These are phyloP conservation scores for Gilbertella persicaria DNA, from an alignment of 371 early-diverging fungal genomes.

Conservation along the genomic window DNA sequence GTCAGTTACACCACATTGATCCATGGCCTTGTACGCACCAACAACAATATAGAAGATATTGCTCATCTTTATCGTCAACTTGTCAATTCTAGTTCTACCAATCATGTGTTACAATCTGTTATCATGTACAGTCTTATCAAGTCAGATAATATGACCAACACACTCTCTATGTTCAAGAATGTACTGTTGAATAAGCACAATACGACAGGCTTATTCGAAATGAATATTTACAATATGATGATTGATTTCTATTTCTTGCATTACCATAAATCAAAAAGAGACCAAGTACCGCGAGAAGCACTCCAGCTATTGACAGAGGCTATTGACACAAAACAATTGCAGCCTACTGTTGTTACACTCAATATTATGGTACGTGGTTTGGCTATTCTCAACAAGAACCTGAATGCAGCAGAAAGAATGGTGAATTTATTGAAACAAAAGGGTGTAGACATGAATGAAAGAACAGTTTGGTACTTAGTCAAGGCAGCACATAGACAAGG, in stretches of 20 bases:
- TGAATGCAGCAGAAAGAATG: conserved; percentile 31
- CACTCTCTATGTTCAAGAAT: conserved; percentile 23
- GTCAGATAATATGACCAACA: background rate
- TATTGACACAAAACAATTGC: conserved; percentile 16
- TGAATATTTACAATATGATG: conserved; percentile 44
- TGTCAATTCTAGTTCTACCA: conserved; percentile 17
- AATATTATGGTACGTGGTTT: conserved; percentile 48
- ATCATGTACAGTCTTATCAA: conserved; percentile 34
- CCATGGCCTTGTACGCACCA: conserved; percentile 31
- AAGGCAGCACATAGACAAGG: conserved; percentile 22
- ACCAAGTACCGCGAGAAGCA: conserved; percentile 16
- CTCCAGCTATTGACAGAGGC: conserved; percentile 31
- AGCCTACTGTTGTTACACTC: conserved; percentile 29
- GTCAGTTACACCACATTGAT: conserved; percentile 44
- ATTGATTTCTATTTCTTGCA: conserved; percentile 46
- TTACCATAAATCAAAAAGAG: conserved; percentile 19
- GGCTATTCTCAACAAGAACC: conserved; percentile 32
- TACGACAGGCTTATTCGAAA: conserved; percentile 4
- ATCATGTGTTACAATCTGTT: conserved; percentile 29
- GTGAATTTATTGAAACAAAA: conserved; percentile 20
- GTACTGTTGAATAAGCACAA: conserved; percentile 21
- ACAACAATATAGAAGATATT: conserved; percentile 10
- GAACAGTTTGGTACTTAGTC: conserved; percentile 37
- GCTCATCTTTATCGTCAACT: conserved; percentile 25
- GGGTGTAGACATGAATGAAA: conserved; percentile 33